Percentiles rank a stretch among this genome's conserved stretches.
Conservation (phyloP, 345 rosid species). For the Trapa bicornis region DNA sequence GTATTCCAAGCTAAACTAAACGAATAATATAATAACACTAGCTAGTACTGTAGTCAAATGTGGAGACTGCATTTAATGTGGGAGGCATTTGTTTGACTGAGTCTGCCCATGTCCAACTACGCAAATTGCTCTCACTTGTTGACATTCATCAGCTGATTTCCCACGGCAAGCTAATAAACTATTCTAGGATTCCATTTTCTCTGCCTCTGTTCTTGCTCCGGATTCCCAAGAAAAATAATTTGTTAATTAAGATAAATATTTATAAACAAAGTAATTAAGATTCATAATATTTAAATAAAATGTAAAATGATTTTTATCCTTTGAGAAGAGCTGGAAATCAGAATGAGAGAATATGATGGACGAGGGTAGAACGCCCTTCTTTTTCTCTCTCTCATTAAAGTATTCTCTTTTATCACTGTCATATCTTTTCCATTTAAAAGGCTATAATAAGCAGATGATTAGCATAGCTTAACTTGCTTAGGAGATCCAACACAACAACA, state of each 20-base stretch:
- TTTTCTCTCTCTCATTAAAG: not conserved
- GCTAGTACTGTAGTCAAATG: constrained; percentile 1
- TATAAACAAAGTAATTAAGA: no score
- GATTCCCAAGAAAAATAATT: no score
- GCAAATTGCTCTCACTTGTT: constrained; percentile 1
- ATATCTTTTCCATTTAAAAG: not conserved
- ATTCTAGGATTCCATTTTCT: constrained; percentile 11
- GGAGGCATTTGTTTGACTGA: not conserved
- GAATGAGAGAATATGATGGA: not conserved
- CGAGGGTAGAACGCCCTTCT: not conserved
- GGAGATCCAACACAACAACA: no score
- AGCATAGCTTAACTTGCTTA: no score
- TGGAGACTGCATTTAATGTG: constrained; percentile 2
- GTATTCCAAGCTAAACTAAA: not conserved
- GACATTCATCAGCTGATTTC: constrained; percentile 5
- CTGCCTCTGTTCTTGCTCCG: not conserved
- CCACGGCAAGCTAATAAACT: constrained; percentile 7
- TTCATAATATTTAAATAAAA: not conserved
- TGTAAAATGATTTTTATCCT: not conserved
- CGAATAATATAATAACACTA: not conserved
- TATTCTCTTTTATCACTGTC: not conserved
- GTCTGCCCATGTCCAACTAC: constrained; percentile 8
- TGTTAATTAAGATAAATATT: no score
- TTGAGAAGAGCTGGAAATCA: no score
- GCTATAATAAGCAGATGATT: not conserved